Conservation (phyloP, 148 eudicot genomes). For the Rhododendron griersonianum region DNA sequence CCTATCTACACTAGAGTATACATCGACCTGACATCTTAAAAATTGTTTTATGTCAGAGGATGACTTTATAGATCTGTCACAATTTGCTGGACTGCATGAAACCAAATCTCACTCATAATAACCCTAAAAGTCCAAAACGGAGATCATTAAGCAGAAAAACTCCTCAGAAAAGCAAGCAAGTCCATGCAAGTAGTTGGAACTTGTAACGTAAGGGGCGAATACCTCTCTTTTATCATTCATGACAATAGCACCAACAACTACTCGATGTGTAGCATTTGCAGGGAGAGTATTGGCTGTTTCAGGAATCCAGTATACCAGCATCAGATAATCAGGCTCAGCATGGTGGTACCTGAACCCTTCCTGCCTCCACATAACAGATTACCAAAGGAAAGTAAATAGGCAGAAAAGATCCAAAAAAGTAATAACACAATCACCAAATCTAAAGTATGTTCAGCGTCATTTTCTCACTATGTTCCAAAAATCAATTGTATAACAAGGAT, state of each 20-base stretch:
- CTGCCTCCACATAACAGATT: conserved; percentile 34
- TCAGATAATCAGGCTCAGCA: conserved; percentile 73
- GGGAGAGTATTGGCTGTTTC: conserved; percentile 58
- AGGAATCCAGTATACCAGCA: conserved; percentile 85
- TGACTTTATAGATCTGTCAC: background rate
- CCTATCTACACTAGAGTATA: background rate
- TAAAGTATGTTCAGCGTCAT: background rate
- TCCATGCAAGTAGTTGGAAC: background rate
- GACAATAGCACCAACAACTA: conserved; percentile 70
- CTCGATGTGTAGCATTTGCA: conserved; percentile 76
- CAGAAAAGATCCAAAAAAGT: background rate
- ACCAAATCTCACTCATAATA: background rate
- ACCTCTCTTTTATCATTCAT: conserved; percentile 75
- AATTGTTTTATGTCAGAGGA: background rate
- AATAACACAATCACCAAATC: background rate
- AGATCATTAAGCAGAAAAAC: background rate
- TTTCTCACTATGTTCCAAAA: background rate
- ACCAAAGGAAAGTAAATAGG: background rate
- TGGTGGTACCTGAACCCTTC: conserved; percentile 88
- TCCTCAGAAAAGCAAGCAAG: background rate
- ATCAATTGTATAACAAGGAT: background rate
- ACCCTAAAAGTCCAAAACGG: background rate
- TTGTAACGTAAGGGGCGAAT: background rate
- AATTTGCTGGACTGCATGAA: background rate
- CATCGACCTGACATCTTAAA: background rate